Base-by-base conservation (phyloP, 768 basidiomycete genomes). In the Clitopilus hobsonii region DNA sequence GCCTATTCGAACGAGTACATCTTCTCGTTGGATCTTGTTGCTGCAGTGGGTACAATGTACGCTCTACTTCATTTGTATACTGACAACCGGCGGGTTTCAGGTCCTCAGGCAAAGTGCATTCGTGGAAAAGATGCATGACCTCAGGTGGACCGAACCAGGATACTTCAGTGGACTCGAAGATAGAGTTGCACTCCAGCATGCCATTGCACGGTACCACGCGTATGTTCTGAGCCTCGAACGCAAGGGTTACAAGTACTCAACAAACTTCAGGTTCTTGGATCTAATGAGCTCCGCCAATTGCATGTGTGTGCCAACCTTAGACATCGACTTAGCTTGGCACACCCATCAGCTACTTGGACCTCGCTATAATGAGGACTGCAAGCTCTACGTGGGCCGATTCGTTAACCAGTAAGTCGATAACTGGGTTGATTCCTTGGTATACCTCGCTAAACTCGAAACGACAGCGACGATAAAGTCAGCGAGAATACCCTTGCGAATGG, bases 251-350 rank as follows among this genome's bases (percentile, higher is more conserved):
- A 18, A 14, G n/a, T n/a, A n/a, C n/a, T n/a, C n/a, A n/a, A n/a
- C n/a, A n/a, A n/a, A n/a, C n/a, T n/a, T n/a, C 50, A 69, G 67
- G 10, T 84, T 84, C 65, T 68, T 84, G 7, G 79, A 82, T 53
- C 63, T 84, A 27, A 72, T 78, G 63, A 62, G 74, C n/a, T 66
- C 69, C 0, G 67, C 65, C 0, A 71, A 74, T 1, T 55, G 56
- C 0, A 71, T 78, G 60, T 67, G 73, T 32, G 79, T 80, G 3
- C 80, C 82, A 5, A 84, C 82, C 5, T 63, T 86, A 22, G 84
- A 86, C 58, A 84, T 87, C 41, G 85, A 86, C 58, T 67, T 88
- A 14, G 78, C 76, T 13, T 86, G 85, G 84, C 86, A 88, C 59
- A 82, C 82, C 0, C 83, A 87, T 54, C 84, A 85, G 57, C 72